Conservation (phyloP, 805 yeast species). For the Groenewaldozyma salmanticensis region DNA sequence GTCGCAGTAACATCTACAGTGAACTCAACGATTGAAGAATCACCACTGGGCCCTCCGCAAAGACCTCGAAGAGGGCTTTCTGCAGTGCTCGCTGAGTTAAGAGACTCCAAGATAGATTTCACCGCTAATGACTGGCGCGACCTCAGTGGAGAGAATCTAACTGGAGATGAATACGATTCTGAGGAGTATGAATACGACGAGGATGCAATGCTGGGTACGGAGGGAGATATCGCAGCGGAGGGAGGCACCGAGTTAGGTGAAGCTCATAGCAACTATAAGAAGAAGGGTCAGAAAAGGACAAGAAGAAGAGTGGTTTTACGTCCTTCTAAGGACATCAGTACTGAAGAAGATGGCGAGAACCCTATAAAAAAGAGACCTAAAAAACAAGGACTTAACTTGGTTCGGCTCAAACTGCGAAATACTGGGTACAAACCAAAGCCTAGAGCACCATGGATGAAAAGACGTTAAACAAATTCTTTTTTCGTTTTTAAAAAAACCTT, state of each 20-base stretch:
- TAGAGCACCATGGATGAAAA: conserved; percentile 3
- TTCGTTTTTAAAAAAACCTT: background rate
- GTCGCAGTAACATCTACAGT: background rate
- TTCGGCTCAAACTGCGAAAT: conserved; percentile 16
- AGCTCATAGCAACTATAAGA: too few relatives aligned
- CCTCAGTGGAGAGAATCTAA: conserved; percentile 2
- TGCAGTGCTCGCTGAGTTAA: conserved; percentile 39
- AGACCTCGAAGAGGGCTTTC: conserved; percentile 30
- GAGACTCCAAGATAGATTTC: conserved; percentile 14
- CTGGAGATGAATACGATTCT: conserved; percentile 4
- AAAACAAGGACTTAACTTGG: conserved; percentile 15
- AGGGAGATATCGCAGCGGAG: conserved; percentile 16
- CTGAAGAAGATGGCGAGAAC: conserved; percentile 11
- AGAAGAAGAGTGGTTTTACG: conserved; percentile 21
- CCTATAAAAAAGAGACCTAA: conserved; percentile 4
- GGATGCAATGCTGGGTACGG: conserved; percentile 13
- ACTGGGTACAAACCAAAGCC: conserved; percentile 13
- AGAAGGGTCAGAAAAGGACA: conserved; percentile 29
- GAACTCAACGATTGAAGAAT: conserved; percentile 7
- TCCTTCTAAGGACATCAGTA: conserved; percentile 8
- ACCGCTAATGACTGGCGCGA: conserved; percentile 5
- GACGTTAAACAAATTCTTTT: conserved; percentile 1
- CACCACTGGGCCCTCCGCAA: conserved; percentile 23
- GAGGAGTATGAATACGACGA: conserved; percentile 6
- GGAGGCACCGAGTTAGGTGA: conserved; percentile 6